Conservation (phyloP, 2,329 filamentous ascomycete genomes). For the Paecilomyces niveus region DNA sequence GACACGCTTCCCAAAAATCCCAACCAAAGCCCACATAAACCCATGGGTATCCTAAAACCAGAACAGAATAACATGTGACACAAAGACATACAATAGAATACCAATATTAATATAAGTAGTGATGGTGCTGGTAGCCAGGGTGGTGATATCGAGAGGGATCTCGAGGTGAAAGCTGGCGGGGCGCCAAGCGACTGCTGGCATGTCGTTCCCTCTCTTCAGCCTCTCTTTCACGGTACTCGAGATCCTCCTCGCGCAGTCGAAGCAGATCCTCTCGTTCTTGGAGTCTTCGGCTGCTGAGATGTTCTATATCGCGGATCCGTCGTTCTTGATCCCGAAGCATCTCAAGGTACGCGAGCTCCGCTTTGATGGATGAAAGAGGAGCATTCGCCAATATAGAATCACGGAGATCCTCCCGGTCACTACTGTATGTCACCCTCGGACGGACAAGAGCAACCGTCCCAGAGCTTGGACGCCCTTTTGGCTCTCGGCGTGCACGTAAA, state of each 20-base stretch:
- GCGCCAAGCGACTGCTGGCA: neutral
- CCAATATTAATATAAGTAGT: neutral
- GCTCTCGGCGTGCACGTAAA: slow-evolving; percentile 6
- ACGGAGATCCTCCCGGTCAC: slow-evolving; percentile 10
- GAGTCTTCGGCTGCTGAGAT: slow-evolving; percentile 4
- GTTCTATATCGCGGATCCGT: slow-evolving; percentile 1
- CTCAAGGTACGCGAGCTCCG: slow-evolving; percentile 1
- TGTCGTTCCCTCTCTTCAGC: neutral
- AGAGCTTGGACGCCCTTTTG: neutral
- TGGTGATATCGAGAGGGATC: neutral
- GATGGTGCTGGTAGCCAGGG: neutral
- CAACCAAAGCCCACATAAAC: neutral
- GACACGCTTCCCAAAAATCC: neutral
- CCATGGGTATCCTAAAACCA: neutral
- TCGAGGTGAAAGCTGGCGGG: neutral
- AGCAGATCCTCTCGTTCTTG: slow-evolving; percentile 4
- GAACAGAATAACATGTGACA: neutral
- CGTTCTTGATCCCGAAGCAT: slow-evolving; percentile 2
- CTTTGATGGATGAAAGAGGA: neutral
- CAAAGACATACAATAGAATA: neutral
- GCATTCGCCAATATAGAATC: slow-evolving; percentile 3
- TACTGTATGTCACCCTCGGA: slow-evolving; percentile 9
- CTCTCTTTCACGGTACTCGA: slow-evolving; percentile 3
- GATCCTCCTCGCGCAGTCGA: slow-evolving; percentile 2
- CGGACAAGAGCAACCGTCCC: slow-evolving; percentile 3